Evolutionary conservation across 805 yeast genomes (phyloP), one percentile per base, ranked within the genome.

Genomic region (Vanderwaltozyma polyspora): DNA sequence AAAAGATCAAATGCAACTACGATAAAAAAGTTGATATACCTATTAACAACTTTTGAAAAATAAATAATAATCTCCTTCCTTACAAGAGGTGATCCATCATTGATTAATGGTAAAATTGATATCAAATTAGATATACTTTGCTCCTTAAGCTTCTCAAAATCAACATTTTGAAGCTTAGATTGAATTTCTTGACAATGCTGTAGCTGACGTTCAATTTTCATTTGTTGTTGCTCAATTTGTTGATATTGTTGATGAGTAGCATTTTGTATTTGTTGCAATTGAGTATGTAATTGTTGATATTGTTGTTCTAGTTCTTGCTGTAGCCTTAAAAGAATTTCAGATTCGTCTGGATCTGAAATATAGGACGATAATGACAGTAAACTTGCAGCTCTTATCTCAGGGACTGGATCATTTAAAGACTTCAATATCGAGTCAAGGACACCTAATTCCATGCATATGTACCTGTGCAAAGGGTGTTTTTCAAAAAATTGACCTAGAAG

Each of bases 371-470:
- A 61, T 0, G 94, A 81, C 23, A 76, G 62, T 10, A 91, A 61
- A 4, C 84, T 73, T 0, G 96, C 83, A 0, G 95, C 80, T 36
- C 97, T 66, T 1, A 91, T 94, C 55, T 91, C 98, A 0, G 97
- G 95, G 31, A 89, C 85, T 0, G 96, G 95, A 52, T 91, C 97
- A 41, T 71, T 72, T 13, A 86, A 66, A 26, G 82, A 60, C 17
- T 63, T 62, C 22, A 76, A 53, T 19, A 89, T 48, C 3, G 45
- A 40, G 16, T 67, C 72, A 12, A 79, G 57, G 17, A 74, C 69
- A 0, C 80, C 80, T 36, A 76, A 79, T 43, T 77, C 73, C 44
- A 74, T 68, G 18, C 79, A 74, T 17, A 81, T 68, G 67, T 74
- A 72, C 49, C 80, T 79, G 10, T 87, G 86, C 35, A 84, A 86